Base-by-base conservation (phyloP, 257 asterid species). In the Schizonepeta tenuifolia region DNA sequence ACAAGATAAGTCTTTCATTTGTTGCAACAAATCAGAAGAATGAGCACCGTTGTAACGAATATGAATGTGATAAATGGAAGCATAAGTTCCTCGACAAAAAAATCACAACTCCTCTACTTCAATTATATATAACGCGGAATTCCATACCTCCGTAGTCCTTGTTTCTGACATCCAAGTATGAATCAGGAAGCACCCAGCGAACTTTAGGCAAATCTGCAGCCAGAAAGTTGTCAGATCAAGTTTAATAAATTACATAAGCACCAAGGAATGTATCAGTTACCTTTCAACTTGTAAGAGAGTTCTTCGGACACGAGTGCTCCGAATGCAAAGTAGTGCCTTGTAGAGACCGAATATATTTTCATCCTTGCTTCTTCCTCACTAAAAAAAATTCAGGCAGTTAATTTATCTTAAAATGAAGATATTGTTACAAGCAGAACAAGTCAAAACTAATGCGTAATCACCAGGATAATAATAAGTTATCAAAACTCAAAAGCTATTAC, bases 131-230 rank as follows among this genome's bases (percentile, higher is more conserved):
- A 22, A 14, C 24, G 40, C 1, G 22, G 36, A 82, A 47, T 51
- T 18, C 2, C 77, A 38, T 85, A 95, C 99, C 98, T 87, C 98
- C 99, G 63, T 92, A 92, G 53, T 95, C 98, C 83, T 92, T 92
- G 57, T 95, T 88, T 74, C 6, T 92, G 5, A 92, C 99, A 83
- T 95, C 92, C 88, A 95, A 67, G 80, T 92, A 95, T 2, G 99
- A 95, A 80, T 95, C 99, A 21, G 99, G 99, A 71, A 92, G 98
- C 75, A 95, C 98, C 99, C 99, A 95, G 3, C 96, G 78, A 57
- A 95, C 99, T 18, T 28, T 72, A 0, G 91, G 90, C 68, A 95
- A 57, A 20, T 92, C 98, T 95, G 86, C 84, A 86, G 53, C 77
- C 28, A 46, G 63, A 1, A 57, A 59, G 43, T 64, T 38, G 31